Base-by-base conservation (phyloP, 257 asterid species). In the Nicotiana tomentosiformis region DNA sequence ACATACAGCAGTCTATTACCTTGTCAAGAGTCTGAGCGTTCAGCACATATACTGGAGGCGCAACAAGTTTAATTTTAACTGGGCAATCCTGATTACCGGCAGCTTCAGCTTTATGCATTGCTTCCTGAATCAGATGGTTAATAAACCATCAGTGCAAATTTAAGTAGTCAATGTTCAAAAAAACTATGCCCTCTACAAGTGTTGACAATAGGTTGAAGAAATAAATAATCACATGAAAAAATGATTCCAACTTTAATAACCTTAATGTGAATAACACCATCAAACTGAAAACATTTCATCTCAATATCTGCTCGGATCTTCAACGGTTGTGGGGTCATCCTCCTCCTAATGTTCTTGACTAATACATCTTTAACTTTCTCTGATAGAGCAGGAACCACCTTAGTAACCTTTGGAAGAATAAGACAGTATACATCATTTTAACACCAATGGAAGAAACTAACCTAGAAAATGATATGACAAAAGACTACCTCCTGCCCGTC, bases 51-150 rank as follows among this genome's bases (percentile, higher is more conserved):
- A 95, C 92, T 30, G 98, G 99, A 85, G 98, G 94, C 68, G 97
- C 95, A 85, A 95, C 97, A 58, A 94, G 99, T 88, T 93, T 94
- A 84, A 93, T 92, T 89, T 93, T 95, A 77, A 95, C 97, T 0
- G 97, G 98, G 89, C 99, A 95, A 85, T 91, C 98, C 39, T 89
- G 80, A 85, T 93, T 95, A 37, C 99, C 99, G 77, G 96, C 97
- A 85, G 97, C 98, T 91, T 95, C 99, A 84, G 99, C 98, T 91
- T 91, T 95, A 53, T 97, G 93, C 99, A 95, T 95, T 7, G 99
- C 99, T 29, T 89, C 97, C 98, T 95, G 85, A 46, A 83, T 26
- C 37, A 62, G 58, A 6, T 17, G 11, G 32, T 46, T 18, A 18
- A 76, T 20, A 74, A 18, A 43, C 64, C 53, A 74, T n/a, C 9